Base-by-base conservation (phyloP, 2,329 filamentous ascomycete genomes). In the Talaromyces sp. region DNA sequence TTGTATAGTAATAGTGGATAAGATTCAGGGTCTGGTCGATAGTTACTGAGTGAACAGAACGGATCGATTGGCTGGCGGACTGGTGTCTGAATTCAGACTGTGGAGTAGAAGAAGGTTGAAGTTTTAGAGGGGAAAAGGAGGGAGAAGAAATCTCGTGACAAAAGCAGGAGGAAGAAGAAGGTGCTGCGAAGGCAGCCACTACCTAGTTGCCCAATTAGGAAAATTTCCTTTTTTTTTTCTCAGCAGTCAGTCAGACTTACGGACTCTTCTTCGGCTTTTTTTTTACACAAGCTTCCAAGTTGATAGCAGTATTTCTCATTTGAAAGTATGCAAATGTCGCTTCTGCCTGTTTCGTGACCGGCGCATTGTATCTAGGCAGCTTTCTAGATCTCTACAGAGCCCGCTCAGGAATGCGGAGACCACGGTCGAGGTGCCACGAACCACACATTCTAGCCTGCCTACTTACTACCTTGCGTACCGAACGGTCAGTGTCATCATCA, bases 61-160 rank as follows among this genome's bases (percentile, higher is more conserved):
- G 31, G 22, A 40, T 36, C 36, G 59, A 40, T 36, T 40, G 59
- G 59, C 19, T 10, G 8, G 43, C 27, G 58, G 6, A 11, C 6
- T 62, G 1, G 13, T 62, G 59, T 54, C 60, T 43, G 60, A 54
- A 62, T 62, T 62, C 60, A 40, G 60, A 43, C 34, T 15, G 51
- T 54, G 51, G 51, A 36, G 31, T 22, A 36, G n/a, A 38, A 36
- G 11, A 8, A 36, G 19, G 17, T 15, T 17, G 31, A 38, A 8
- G n/a, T 36, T 38, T 38, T 11, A 34, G 17, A 34, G 27, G 2
- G 17, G 22, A 11, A 25, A 11, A 47, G 31, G n/a, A 61, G 43
- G 17, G 38, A n/a, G 29, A 27, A 22, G 29, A 31, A 31, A 54
- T 54, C 51, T 19, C 27, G 29, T 34, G 51, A 54, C 51, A 54